These are phyloP conservation scores for Wallacemonas rigidus DNA, from an alignment of 208 protist genomes.

Conservation along the genomic window DNA sequence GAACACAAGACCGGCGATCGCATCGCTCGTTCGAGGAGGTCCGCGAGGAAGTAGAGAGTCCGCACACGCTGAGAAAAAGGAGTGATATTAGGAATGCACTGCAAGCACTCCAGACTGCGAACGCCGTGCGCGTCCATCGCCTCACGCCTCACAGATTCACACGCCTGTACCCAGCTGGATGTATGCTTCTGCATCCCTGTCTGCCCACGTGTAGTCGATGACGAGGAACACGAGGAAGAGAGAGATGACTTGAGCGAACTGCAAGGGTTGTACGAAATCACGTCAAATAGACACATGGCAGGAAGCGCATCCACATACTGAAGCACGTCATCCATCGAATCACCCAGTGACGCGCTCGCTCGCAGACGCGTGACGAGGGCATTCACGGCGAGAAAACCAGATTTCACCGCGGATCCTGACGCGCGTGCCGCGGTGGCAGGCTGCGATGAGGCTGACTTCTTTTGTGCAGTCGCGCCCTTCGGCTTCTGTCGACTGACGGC, in stretches of 20 bases:
- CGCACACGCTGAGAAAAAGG: slow-evolving; percentile 84
- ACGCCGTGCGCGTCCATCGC: slow-evolving; percentile 32
- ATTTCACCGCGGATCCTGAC: slow-evolving; percentile 26
- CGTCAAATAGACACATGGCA: slow-evolving; percentile 79
- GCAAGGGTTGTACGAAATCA: slow-evolving; percentile 61
- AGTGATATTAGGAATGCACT: slow-evolving; percentile 73
- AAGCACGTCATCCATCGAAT: slow-evolving; percentile 53
- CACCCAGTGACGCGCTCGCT: slow-evolving; percentile 29
- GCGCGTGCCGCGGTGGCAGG: too few species aligned
- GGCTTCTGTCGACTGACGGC: background rate
- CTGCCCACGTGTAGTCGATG: too few species aligned
- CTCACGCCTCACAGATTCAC: slow-evolving; percentile 23
- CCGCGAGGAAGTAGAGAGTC: slow-evolving; percentile 68
- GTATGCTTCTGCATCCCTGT: too few species aligned
- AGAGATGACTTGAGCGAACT: too few species aligned
- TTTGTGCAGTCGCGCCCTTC: too few species aligned
- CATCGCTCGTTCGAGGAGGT: slow-evolving; percentile 45
- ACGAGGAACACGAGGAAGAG: too few species aligned
- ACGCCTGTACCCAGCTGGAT: slow-evolving; percentile 18
- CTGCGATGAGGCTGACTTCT: too few species aligned
- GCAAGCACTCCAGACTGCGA: slow-evolving; percentile 61
- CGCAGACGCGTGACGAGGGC: slow-evolving; percentile 77
- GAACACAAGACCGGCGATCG: slow-evolving; percentile 45
- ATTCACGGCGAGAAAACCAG: slow-evolving; percentile 78
- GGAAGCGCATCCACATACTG: slow-evolving; percentile 70